These are phyloP conservation scores for Epichloe baconii DNA, from an alignment of 2,329 filamentous ascomycete species.

Conservation along the genomic window DNA sequence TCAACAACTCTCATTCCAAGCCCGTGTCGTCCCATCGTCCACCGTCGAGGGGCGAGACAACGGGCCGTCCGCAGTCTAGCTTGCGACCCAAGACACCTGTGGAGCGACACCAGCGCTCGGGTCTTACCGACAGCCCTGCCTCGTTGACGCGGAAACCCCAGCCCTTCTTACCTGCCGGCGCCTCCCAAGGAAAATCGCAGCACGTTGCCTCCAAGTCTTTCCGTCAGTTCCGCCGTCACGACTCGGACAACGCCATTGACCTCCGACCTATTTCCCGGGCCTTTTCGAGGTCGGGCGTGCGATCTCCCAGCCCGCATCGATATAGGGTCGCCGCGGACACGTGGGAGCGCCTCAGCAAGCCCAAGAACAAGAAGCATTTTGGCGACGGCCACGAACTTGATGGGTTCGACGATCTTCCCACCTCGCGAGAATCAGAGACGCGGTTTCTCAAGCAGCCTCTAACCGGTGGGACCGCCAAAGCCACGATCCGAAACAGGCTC, in stretches of 20 bases:
- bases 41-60: constrained; percentile 43
- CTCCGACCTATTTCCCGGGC: constrained; percentile 43
- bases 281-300: constrained; percentile 43
- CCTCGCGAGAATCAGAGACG: constrained; percentile 68
- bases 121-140: constrained; percentile 34
- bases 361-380: constrained; percentile 46
- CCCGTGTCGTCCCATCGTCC: constrained; percentile 40
- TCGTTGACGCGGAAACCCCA: constrained; percentile 45
- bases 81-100: constrained; percentile 59
- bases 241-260: constrained; percentile 59
- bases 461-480: constrained; percentile 52
- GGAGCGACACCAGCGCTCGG: constrained; percentile 41
- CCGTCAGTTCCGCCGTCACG: constrained; percentile 63
- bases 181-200: constrained; percentile 61
- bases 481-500: constrained; percentile 41
- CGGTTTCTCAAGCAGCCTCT: constrained; percentile 68
- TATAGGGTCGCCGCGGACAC: constrained; percentile 32
- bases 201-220: constrained; percentile 60
- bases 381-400: constrained; percentile 90
- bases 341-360: constrained; percentile 60
- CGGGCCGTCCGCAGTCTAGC: constrained; percentile 34
- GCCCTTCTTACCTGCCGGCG: constrained; percentile 71
- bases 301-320: constrained; percentile 47
- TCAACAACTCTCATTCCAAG: constrained; percentile 40
- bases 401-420: constrained; percentile 87